Evolutionary conservation across 129 eudicot genomes (phyloP), one percentile per base, ranked within the genome.

Genomic region (sunflower (Helianthus annuus)): DNA sequence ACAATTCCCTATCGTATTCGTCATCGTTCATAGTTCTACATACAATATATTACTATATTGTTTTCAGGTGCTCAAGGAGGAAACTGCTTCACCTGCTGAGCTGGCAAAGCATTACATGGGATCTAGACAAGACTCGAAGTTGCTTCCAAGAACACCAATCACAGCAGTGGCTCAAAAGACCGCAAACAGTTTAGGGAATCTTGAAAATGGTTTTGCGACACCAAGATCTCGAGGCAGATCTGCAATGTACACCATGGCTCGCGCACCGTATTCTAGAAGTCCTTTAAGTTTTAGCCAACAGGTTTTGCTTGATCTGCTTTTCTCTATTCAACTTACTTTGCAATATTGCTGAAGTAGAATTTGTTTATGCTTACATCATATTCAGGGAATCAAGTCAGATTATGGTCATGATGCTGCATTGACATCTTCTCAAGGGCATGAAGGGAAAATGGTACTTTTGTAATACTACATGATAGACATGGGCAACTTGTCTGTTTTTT

Each of bases 61-160:
- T 66, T 16, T 53, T 59, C 83, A 90, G 99, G 91, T 81, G 72
- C 66, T 76, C 70, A 80, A 84, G 57, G 96, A 83, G 46, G 85
- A 78, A 44, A 53, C 78, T 71, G 88, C 87, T 48, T 81, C 99
- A 59, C 97, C 99, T 69, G 86, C 90, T 57, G 96, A 95, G 63
- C 83, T 95, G 69, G 96, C 99, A 62, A 95, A 91, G 84, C 83
- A 89, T 38, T 95, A 91, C 84, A 91, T 95, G 99, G 96, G 91
- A 22, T 73, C 83, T 66, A 81, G 74, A 68, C 89, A 85, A 51
- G 91, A 83, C 60, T 5, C 77, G 9, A 45, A 78, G 48, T 22
- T 81, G 82, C 81, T 80, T 54, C 73, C 78, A 51, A 80, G 74
- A 59, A 79, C 95, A 53, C 80, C 81, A 17, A 69, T 60, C 14